A percentile compares a stretch with the other conserved stretches of the same genome.
phyloP scores from a whole-genome alignment of 2,329 filamentous ascomycete genomes.

The Aspergillus melleus region DNA sequence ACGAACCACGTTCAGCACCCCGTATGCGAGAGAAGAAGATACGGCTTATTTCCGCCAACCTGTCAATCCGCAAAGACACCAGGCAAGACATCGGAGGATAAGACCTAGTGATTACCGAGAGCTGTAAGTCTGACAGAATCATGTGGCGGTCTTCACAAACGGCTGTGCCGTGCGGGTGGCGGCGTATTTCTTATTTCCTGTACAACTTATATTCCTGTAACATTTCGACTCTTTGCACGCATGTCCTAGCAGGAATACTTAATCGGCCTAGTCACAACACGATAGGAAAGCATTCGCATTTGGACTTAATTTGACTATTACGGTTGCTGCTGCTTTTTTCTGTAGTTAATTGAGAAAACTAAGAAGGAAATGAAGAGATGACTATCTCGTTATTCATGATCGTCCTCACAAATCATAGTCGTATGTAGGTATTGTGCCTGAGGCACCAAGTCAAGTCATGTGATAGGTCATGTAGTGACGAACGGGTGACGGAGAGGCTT shows the following conservation, averaged over 20 bases:
- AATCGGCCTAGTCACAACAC: not conserved
- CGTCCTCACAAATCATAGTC: no score
- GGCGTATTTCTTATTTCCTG: not conserved
- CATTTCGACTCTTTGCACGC: not conserved
- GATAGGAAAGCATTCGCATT: not conserved
- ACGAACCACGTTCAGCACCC: slow-evolving; percentile 53
- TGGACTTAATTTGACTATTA: not conserved
- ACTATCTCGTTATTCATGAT: no score
- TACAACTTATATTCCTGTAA: not conserved
- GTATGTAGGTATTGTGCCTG: no score
- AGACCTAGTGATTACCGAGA: slow-evolving; percentile 90
- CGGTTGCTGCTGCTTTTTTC: not conserved
- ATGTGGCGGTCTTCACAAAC: not conserved
- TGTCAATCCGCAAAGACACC: slow-evolving; percentile 88
- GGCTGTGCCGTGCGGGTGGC: not conserved
- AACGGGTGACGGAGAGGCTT: no score
- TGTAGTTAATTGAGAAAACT: not conserved
- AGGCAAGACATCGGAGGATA: slow-evolving; percentile 74
- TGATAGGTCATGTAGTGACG: no score
- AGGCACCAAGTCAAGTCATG: no score
- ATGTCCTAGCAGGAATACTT: not conserved
- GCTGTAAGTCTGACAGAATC: slow-evolving; percentile 49
- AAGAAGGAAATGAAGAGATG: not conserved
- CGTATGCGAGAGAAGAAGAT: slow-evolving; percentile 68
- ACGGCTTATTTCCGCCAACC: slow-evolving; percentile 95